These are phyloP conservation scores for Hemileccinum impolitum DNA, from an alignment of 768 basidiomycete species.

Conservation along the genomic window DNA sequence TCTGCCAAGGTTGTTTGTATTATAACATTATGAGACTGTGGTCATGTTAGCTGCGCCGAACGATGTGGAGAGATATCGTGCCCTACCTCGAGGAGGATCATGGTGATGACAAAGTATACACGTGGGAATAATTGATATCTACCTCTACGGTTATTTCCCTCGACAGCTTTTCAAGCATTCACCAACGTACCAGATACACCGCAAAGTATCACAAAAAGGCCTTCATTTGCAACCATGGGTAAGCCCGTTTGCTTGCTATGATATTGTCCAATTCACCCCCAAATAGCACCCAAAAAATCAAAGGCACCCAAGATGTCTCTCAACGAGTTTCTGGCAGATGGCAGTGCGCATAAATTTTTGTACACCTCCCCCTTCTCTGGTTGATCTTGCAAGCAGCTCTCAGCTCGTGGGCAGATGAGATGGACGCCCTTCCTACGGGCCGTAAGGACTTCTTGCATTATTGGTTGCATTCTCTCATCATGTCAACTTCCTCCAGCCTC, in stretches of 20 bases:
- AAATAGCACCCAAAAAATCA: constrained; percentile 73
- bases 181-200: constrained; percentile 6
- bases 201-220: constrained; percentile 13
- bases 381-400: constrained; percentile 47
- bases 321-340: constrained; percentile 89
- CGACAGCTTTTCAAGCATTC: constrained; percentile 15
- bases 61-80: not conserved
- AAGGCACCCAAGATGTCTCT: constrained; percentile 92
- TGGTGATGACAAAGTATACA: constrained; percentile 31
- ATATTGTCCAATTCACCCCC: constrained; percentile 3
- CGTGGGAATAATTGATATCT: constrained; percentile 30
- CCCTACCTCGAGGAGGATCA: constrained; percentile 84
- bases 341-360: constrained; percentile 48
- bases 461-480: constrained; percentile 11
- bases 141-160: constrained; percentile 21
- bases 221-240: constrained; percentile 26
- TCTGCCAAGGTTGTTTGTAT: constrained; percentile 88
- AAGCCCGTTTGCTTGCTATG: not conserved
- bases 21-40: constrained; percentile 86
- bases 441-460: constrained; percentile 55
- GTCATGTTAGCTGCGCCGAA: constrained; percentile 7
- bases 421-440: constrained; percentile 89
- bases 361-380: constrained; percentile 6
- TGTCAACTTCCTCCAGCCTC: constrained; percentile 49
- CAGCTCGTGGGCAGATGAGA: constrained; percentile 99